Base-by-base conservation (phyloP, 1,284 basidiomycete species). In the Ustilago tritici region DNA sequence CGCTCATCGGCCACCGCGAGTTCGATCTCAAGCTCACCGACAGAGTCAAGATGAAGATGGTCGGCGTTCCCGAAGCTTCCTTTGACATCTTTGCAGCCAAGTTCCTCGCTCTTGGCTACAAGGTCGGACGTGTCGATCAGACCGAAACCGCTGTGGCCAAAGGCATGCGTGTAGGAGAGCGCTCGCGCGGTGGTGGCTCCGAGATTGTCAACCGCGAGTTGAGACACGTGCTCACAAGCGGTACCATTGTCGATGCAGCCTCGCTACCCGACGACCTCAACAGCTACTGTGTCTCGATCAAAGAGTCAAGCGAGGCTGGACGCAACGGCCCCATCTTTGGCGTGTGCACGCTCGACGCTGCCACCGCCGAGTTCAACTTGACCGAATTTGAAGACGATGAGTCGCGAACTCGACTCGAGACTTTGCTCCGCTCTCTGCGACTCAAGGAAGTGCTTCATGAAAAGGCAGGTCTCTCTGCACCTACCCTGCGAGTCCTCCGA, bases 41-140 rank as follows among this genome's bases (percentile, higher is more conserved):
- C 55, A 89, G 94, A 64, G 95, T 98, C 65, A 99, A 98, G 88
- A 99, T 99, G 97, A 95, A 93, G 64, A 85, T 85, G 94, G 94
- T 97, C 69, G 95, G 97, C 49, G 96, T 99, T 5, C 97, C 97
- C 0, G 97, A 99, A 86, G 91, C 91, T 86, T 92, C 92, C 1
- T 97, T 99, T 87, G 95, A 96, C 41, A 72, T 81, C 63, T 85
- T 83, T 61, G 82, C 84, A 19, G 79, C 88, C 17, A 89, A 89
- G 69, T 88, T 89, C 80, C 83, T 88, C 3, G 88, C 84, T 2
- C 82, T 87, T 89, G 95, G 95, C 0, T 94, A 97, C 88, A 98
- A 98, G 88, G 87, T 99, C 65, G 97, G 97, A 17, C 91, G 94
- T 15, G 97, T 99, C 11, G 96, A 98, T 84, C 97, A 99, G 87